A percentile compares a stretch with the other conserved stretches of the same genome.
phyloP scores from a whole-genome alignment of 257 asterid genomes.

The Nicotiana sylvestris region DNA sequence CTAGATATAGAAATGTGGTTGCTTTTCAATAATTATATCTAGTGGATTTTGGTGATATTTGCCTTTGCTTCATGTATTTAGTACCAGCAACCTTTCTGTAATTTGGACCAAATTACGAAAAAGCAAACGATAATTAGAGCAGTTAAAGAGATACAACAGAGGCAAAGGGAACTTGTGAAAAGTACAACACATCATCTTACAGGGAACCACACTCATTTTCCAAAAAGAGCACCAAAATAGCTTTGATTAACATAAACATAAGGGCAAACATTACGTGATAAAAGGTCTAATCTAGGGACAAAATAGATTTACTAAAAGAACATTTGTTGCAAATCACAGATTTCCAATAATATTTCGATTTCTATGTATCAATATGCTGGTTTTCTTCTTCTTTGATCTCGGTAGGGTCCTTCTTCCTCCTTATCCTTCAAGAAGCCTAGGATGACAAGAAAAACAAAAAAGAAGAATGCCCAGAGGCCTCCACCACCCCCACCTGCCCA shows the following conservation, averaged over 20 bases:
- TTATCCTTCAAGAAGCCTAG: constrained; percentile 59
- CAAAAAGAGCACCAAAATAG: too few species aligned
- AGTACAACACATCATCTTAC: too few species aligned
- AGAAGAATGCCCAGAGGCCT: constrained; percentile 62
- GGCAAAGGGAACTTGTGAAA: too few species aligned
- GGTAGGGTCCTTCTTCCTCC: constrained; percentile 50
- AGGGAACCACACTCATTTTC: too few species aligned
- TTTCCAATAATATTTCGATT: not conserved
- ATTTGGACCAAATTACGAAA: not conserved
- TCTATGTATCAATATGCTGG: not conserved
- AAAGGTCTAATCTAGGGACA: too few species aligned
- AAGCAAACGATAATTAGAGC: too few species aligned
- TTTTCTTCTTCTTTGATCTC: constrained; percentile 29
- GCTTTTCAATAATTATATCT: not conserved
- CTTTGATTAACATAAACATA: too few species aligned
- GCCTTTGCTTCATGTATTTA: not conserved
- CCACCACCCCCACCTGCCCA: constrained; percentile 82
- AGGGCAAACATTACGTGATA: too few species aligned
- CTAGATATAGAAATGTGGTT: not conserved
- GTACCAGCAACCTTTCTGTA: not conserved
- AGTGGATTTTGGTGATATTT: not conserved
- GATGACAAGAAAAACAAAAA: constrained; percentile 63
- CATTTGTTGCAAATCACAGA: not conserved
- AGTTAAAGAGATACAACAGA: too few species aligned
- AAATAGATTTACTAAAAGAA: too few species aligned